Evolutionary conservation across 2,329 filamentous ascomycete species (phyloP).

Genomic region (Atkinsonella texensis): DNA sequence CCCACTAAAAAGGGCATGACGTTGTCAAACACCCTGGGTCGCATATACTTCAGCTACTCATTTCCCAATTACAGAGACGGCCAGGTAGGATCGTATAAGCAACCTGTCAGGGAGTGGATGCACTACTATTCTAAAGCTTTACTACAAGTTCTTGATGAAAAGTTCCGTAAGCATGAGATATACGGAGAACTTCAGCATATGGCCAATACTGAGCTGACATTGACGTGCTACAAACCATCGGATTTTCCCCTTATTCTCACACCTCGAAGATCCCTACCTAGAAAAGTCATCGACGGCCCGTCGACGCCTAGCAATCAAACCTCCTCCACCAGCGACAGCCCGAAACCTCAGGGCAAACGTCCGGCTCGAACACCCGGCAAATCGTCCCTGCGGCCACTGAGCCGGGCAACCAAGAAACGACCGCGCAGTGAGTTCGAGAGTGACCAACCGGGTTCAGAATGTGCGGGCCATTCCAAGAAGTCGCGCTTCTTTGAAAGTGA

Average conservation of each 20-base stretch:
- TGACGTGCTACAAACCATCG: slow-evolving; percentile 15
- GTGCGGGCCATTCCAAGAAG: slow-evolving; percentile 18
- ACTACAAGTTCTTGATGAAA: slow-evolving; percentile 21
- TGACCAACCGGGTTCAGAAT: slow-evolving; percentile 24
- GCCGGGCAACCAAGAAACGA: slow-evolving; percentile 32
- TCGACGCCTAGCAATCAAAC: slow-evolving; percentile 7
- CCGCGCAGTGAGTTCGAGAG: slow-evolving; percentile 25
- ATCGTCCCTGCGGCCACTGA: slow-evolving; percentile 8
- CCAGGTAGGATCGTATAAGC: slow-evolving; percentile 24
- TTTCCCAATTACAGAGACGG: slow-evolving; percentile 17
- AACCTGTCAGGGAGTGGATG: slow-evolving; percentile 29
- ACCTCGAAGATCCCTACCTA: slow-evolving; percentile 11
- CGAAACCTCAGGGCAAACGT: slow-evolving; percentile 18
- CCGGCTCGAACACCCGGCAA: slow-evolving; percentile 10
- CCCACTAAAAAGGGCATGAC: slow-evolving; percentile 14
- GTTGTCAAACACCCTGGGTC: slow-evolving; percentile 13
- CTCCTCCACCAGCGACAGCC: slow-evolving; percentile 13
- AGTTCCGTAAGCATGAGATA: slow-evolving; percentile 21
- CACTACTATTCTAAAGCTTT: slow-evolving; percentile 33
- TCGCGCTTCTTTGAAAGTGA: slow-evolving; percentile 20
- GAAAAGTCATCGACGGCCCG: not conserved
- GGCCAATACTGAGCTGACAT: slow-evolving; percentile 15
- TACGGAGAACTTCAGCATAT: slow-evolving; percentile 22
- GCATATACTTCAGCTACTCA: slow-evolving; percentile 21
- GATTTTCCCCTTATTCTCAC: slow-evolving; percentile 18